phyloP scores from a whole-genome alignment of 495 filamentous ascomycete species.

The Aspergillus hancockii region DNA sequence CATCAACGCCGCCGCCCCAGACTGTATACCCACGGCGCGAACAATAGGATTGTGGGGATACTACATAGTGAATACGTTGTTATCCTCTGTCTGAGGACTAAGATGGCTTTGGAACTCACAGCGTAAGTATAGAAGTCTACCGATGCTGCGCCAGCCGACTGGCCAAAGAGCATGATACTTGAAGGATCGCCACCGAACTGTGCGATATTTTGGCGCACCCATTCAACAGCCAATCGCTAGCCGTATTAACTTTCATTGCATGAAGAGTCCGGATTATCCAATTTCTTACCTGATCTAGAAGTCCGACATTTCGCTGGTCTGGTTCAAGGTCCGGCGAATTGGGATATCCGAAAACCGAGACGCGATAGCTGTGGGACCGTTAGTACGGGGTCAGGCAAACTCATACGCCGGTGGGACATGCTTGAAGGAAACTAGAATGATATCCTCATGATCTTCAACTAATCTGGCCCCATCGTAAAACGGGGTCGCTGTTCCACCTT shows the following conservation, averaged over 20 bases:
- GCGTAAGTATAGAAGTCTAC: slow-evolving; percentile 33
- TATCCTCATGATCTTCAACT: slow-evolving; percentile 27
- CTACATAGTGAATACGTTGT: too few relatives aligned
- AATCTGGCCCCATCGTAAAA: slow-evolving; percentile 41
- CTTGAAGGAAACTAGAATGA: slow-evolving; percentile 37
- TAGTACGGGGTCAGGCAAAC: not conserved
- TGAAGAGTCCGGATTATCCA: not conserved
- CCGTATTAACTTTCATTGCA: not conserved
- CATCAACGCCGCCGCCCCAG: not conserved
- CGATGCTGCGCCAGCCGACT: slow-evolving; percentile 34
- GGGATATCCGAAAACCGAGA: slow-evolving; percentile 41
- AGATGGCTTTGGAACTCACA: too few relatives aligned
- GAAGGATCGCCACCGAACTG: slow-evolving; percentile 40
- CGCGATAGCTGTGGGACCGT: slow-evolving; percentile 30
- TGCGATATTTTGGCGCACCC: slow-evolving; percentile 35
- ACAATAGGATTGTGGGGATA: not conserved
- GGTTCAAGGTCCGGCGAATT: slow-evolving; percentile 25
- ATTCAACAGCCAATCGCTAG: slow-evolving; percentile 39
- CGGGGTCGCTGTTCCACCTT: slow-evolving; percentile 32
- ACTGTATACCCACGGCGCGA: not conserved
- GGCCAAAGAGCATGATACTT: slow-evolving; percentile 36
- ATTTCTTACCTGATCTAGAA: slow-evolving; percentile 33
- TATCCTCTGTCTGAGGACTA: too few relatives aligned
- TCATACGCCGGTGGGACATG: slow-evolving; percentile 1
- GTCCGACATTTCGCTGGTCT: slow-evolving; percentile 29